These are phyloP conservation scores for Daldinia eschscholtzii DNA, from an alignment of 2,329 filamentous ascomycete species.

Conservation along the genomic window DNA sequence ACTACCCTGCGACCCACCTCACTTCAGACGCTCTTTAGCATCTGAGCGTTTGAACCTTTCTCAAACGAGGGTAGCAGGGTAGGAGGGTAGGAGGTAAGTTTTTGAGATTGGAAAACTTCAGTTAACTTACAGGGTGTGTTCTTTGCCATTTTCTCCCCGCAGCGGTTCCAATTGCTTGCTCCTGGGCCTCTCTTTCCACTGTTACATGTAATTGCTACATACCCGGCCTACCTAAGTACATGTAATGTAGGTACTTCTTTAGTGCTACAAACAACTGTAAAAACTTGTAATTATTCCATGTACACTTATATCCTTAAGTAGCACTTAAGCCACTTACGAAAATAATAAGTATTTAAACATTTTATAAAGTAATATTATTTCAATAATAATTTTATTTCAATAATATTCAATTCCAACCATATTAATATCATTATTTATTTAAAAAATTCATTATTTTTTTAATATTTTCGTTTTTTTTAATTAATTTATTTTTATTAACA, in stretches of 20 bases:
- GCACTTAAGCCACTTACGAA: too few relatives aligned
- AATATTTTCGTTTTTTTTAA: too few relatives aligned
- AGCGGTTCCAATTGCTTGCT: neutral
- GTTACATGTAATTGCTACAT: neutral
- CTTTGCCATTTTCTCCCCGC: slow-evolving; percentile 3
- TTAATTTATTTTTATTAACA: too few relatives aligned
- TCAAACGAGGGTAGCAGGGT: neutral
- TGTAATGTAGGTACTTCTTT: neutral
- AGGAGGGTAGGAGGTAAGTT: neutral
- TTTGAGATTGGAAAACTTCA: neutral
- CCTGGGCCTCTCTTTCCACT: neutral
- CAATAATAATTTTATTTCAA: too few relatives aligned
- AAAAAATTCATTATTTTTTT: too few relatives aligned
- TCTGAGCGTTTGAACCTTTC: slow-evolving; percentile 5
- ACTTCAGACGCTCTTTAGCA: slow-evolving; percentile 17
- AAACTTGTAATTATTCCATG: too few relatives aligned
- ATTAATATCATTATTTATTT: too few relatives aligned
- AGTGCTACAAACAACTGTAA: neutral
- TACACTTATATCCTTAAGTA: too few relatives aligned
- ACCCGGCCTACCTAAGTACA: too few relatives aligned
- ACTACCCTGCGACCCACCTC: slow-evolving; percentile 13
- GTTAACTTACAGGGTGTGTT: neutral
- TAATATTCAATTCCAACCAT: too few relatives aligned
- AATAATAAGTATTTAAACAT: too few relatives aligned
- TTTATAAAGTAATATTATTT: too few relatives aligned